Conservation (phyloP, 495 filamentous ascomycete species). For the Aspergillus olivimuriae region DNA sequence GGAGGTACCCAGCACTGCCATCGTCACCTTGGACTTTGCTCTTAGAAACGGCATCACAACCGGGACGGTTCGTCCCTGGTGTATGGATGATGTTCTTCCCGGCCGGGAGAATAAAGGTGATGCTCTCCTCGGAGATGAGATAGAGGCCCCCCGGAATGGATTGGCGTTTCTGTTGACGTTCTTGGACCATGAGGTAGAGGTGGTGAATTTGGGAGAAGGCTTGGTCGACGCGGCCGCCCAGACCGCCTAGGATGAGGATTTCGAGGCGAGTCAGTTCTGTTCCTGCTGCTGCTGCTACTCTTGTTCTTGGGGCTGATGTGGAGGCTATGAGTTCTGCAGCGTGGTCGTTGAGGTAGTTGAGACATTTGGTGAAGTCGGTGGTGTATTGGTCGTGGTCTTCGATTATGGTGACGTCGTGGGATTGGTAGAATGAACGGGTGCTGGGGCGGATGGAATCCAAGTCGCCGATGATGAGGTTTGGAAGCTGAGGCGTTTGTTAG, state of each 20-base stretch:
- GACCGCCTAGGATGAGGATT: conserved; percentile 70
- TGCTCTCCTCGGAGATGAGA: conserved; percentile 68
- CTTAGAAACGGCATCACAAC: no score
- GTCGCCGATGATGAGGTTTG: conserved; percentile 75
- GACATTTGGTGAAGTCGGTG: conserved; percentile 74
- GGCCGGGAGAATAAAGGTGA: conserved; percentile 69
- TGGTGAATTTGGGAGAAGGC: conserved; percentile 82
- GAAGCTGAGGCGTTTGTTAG: conserved; percentile 32
- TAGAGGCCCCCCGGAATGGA: conserved; percentile 42
- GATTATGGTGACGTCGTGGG: conserved; percentile 48
- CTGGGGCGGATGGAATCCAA: conserved; percentile 69
- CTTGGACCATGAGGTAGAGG: conserved; percentile 45
- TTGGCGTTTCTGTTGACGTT: conserved; percentile 7
- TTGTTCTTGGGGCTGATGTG: conserved; percentile 5
- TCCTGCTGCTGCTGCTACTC: not conserved
- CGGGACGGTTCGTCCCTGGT: conserved; percentile 32
- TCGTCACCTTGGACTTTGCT: no score
- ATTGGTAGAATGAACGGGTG: conserved; percentile 54
- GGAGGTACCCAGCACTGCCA: conserved; percentile 18
- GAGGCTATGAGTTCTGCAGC: conserved; percentile 22
- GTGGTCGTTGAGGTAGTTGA: conserved; percentile 53
- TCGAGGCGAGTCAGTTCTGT: conserved; percentile 20
- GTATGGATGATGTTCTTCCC: conserved; percentile 66
- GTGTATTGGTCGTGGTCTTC: conserved; percentile 71
- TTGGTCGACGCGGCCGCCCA: conserved; percentile 89